A percentile compares a stretch with the other conserved stretches of the same genome.
Evolutionary conservation across 225 moss, liverwort and hornwort genomes (phyloP).

Genomic region (Anthoceros angustus): DNA sequence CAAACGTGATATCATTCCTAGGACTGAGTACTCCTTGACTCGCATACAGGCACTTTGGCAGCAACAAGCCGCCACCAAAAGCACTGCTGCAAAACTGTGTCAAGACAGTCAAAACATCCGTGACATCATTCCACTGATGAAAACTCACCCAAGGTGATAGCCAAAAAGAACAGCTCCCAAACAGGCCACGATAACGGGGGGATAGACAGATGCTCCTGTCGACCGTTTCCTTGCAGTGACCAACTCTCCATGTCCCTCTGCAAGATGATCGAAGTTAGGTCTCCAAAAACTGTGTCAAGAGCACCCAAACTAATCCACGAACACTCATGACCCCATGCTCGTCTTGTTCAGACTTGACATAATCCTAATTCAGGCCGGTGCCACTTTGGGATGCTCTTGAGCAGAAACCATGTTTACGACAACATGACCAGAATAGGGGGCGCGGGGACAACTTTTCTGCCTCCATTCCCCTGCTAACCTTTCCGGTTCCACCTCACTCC

Average conservation of each 20-base stretch:
- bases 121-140: background rate
- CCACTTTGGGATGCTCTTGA: too few species aligned
- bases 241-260: background rate
- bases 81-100: background rate
- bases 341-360: too few species aligned
- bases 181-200: constrained; percentile 69
- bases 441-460: too few species aligned
- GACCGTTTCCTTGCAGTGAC: background rate
- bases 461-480: too few species aligned
- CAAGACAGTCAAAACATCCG: background rate
- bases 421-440: too few species aligned
- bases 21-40: background rate
- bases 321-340: background rate
- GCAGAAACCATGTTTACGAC: too few species aligned
- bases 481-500: background rate
- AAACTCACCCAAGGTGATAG: constrained; percentile 83
- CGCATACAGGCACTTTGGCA: background rate
- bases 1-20: background rate
- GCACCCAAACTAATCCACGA: background rate
- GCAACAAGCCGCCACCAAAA: background rate
- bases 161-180: constrained; percentile 83
- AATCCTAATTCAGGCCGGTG: too few species aligned
- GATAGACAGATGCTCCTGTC: constrained; percentile 26
- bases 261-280: background rate
- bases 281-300: background rate